Evolutionary conservation across 2,329 filamentous ascomycete species (phyloP), one percentile per base, ranked within the genome.

Genomic region (Aspergillus udagawae): DNA sequence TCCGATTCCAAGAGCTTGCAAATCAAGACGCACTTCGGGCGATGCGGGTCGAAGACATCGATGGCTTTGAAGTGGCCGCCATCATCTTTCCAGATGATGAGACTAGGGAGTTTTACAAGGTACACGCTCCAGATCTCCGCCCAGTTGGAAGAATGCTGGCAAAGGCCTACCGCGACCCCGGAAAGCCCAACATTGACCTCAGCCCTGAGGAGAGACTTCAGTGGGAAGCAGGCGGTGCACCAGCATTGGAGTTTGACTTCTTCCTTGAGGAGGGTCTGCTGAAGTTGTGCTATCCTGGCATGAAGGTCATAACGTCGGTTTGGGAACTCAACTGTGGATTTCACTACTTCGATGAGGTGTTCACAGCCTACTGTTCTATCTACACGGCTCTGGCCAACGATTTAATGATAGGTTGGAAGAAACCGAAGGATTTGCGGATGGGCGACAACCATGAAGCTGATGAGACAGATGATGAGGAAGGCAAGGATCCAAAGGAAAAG

Each of bases 371-470:
- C 56, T 84, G 84, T 3, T 83, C 82, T 0, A 90, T 89, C 67
- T 85, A 89, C 67, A 82, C 78, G 0, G 84, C 85, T 56, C 75
- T 92, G 27, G 81, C 83, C 0, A 90, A 92, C 69, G 83, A 87
- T 63, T 75, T 89, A 62, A 89, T 92, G 86, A 65, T 79, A 23
- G 72, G 79, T 20, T 92, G 83, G 81, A 89, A 86, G 70, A 74
- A 82, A 25, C 86, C 87, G 0, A 70, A 65, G 47, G 61, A 65
- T 54, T 32, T 70, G 41, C 12, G n/a, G 28, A 42, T 4, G 17
- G 52, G 49, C 9, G 49, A 17, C 3, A 44, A 38, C 6, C 28
- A n/a, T 4, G 27, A 49, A 35, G 54, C 61, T 12, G 54, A 61
- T 27, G 65, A 64, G 10, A 56, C 53, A 35, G 60, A 62, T 6